phyloP scores from a whole-genome alignment of 2,329 filamentous ascomycete species.

The Cytospora paraplurivora region DNA sequence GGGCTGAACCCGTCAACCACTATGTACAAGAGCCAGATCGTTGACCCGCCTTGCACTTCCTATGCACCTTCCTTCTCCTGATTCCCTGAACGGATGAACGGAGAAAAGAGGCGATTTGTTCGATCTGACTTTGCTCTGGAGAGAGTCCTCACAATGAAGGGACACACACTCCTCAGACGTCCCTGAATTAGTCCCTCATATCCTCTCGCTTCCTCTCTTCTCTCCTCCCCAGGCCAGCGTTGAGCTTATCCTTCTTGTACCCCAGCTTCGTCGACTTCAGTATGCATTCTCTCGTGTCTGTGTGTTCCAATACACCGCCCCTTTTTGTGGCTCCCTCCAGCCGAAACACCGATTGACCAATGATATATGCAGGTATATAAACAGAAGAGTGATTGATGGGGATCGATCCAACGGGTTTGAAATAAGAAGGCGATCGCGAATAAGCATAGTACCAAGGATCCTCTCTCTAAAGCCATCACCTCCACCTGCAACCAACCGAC shows the following conservation, averaged over 20 bases:
- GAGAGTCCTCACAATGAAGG: background rate
- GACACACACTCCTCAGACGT: background rate
- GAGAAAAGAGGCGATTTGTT: background rate
- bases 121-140: background rate
- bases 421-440: background rate
- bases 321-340: background rate
- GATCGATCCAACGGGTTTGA: constrained; percentile 2
- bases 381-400: constrained; percentile 6
- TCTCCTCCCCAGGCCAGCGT: background rate
- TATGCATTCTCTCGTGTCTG: background rate
- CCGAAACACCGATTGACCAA: constrained; percentile 9
- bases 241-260: background rate
- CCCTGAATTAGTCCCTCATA: background rate
- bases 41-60: background rate
- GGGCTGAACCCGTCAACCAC: background rate
- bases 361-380: constrained; percentile 24
- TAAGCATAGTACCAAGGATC: background rate
- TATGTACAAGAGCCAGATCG: background rate
- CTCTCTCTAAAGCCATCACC: constrained; percentile 6
- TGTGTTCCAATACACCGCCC: background rate
- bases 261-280: background rate
- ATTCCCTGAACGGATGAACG: background rate
- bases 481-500: constrained; percentile 1
- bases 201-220: no score
- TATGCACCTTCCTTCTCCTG: background rate